Conservation (phyloP, 2,329 filamentous ascomycete species). For the Trichothecium roseum region DNA sequence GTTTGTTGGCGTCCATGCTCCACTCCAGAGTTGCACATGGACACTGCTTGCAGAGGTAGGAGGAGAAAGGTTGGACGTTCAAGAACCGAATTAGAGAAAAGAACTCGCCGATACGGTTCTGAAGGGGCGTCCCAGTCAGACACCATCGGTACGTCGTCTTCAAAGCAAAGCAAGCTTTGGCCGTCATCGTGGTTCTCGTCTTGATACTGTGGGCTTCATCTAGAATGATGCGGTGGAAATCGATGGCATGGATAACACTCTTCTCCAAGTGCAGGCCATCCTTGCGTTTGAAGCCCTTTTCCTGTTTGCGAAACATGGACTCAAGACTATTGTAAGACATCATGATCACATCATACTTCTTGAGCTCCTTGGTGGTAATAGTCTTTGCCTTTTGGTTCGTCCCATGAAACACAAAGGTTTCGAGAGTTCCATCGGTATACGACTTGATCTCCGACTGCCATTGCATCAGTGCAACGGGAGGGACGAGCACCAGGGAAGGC, state of each 20-base stretch:
- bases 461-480: conserved; percentile 90
- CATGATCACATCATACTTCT: conserved; percentile 85
- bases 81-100: conserved; percentile 91
- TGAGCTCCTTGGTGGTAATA: conserved; percentile 63
- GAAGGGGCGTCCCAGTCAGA: conserved; percentile 84
- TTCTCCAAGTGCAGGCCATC: conserved; percentile 71
- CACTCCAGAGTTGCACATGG: conserved; percentile 74
- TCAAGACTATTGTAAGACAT: conserved; percentile 93
- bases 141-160: conserved; percentile 90
- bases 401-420: conserved; percentile 83
- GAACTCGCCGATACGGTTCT: conserved; percentile 95
- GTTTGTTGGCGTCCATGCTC: conserved; percentile 61
- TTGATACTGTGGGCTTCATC: conserved; percentile 97
- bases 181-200: conserved; percentile 78
- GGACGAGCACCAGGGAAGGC: conserved; percentile 80
- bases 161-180: conserved; percentile 88
- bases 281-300: conserved; percentile 77
- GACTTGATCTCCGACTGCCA: conserved; percentile 76
- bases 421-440: conserved; percentile 79
- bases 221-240: conserved; percentile 84
- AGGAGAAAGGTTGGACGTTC: conserved; percentile 78
- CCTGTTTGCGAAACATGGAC: conserved; percentile 84
- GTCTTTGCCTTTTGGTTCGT: conserved; percentile 76
- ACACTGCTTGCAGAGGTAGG: conserved; percentile 88
- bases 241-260: conserved; percentile 71